Base-by-base conservation (phyloP, 495 filamentous ascomycete species). In the Evansstolkia leycettana region DNA sequence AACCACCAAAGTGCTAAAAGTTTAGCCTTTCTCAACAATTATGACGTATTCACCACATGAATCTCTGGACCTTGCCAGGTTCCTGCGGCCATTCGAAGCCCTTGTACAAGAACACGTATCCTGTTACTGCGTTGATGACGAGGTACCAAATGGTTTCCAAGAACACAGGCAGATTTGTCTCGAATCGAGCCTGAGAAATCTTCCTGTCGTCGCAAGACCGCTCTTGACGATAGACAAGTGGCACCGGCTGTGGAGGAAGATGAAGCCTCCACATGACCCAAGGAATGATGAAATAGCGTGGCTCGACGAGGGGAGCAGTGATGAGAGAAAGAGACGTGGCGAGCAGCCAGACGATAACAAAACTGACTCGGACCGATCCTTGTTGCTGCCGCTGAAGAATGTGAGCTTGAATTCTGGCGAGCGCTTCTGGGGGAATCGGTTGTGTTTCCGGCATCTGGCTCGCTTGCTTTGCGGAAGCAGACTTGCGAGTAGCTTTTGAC, bases 191-290 rank as follows among this genome's bases (percentile, higher is more conserved):
- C 6, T 47, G 46, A 1, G 52, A 45, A 18, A 46, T 48, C 29
- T 55, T 53, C 11, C 40, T 36, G 16, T 55, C 52, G 17, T 44
- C 27, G 11, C 39, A 24, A 1, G 42, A 43, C 7, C 48, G 48
- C 23, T 40, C 34, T 7, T 53, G 28, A 13, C 50, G 43, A 27
- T 54, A 55, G 30, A 43, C 42, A 7, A 53, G 41, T 8, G 57
- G 60, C 13, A 43, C 52, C 20, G 61, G 62, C 29, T 54, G 45
- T 10, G 57, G 46, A 5, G 81, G 82, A 0, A 95, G 57, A 54
- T 93, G 75, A 9, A 94, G 58, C 7, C 92, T 69, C 84, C 86
- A 98, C 50, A 95, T 74, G 17, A 94, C 73, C 90, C 90, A 98
- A 0, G 88, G 88, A 2, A 93, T 66, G 50, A 96, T 89, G 51